Conservation (phyloP, 768 basidiomycete genomes). For the Pisolithus orientalis region DNA sequence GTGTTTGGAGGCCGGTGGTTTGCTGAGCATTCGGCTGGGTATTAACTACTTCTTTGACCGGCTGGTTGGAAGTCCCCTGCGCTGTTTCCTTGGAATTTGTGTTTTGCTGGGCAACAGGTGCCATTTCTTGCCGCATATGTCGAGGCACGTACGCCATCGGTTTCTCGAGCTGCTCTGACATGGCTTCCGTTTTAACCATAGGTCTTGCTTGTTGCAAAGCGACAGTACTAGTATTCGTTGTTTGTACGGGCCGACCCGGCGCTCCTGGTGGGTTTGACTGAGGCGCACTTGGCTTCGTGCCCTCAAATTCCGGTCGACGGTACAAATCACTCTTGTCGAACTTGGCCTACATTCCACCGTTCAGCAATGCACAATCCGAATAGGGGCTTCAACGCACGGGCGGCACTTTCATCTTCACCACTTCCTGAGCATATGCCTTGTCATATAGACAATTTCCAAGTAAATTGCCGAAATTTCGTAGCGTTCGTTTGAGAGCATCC, state of each 20-base stretch:
- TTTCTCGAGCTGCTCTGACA: constrained; percentile 5
- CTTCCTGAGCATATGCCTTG: constrained; percentile 78
- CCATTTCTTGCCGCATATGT: constrained; percentile 30
- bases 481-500: constrained; percentile 85
- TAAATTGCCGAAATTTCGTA: constrained; percentile 90
- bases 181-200: constrained; percentile 16
- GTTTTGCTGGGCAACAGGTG: constrained; percentile 5
- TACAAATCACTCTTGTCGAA: constrained; percentile 64
- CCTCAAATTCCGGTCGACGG: constrained; percentile 64
- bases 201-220: not conserved
- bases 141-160: constrained; percentile 33
- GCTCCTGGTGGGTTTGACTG: not conserved
- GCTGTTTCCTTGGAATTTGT: not conserved
- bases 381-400: constrained; percentile 47
- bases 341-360: constrained; percentile 41
- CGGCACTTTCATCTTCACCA: constrained; percentile 81
- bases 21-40: not conserved
- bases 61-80: constrained; percentile 1
- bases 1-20: constrained; percentile 25
- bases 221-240: not conserved
- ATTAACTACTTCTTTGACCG: not conserved
- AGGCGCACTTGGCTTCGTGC: constrained; percentile 28
- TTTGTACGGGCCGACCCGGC: not conserved
- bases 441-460: constrained; percentile 98
- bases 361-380: not conserved